Evolutionary conservation across 1,284 basidiomycete species (phyloP), one percentile per base, ranked within the genome.

Genomic region (Melampsora larici-populina): DNA sequence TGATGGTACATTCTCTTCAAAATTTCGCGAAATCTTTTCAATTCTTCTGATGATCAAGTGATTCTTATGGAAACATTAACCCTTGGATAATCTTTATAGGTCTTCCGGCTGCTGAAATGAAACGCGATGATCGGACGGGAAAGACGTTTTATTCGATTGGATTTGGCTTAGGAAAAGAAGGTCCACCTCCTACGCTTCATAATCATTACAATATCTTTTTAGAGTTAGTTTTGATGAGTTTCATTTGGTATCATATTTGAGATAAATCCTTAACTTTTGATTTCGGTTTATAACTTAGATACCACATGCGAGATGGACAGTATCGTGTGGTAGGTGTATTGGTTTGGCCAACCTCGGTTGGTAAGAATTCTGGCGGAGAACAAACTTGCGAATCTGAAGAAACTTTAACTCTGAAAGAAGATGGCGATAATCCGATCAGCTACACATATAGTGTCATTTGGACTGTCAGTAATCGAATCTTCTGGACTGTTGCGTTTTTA

Each of bases 381-480:
- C 60, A 69, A 83, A 82, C 36, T 79, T 81, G 58, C 70, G 68
- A 72, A 21, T 76, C 24, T 7, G 43, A 70, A 1, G 31, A 64
- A 5, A 88, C 89, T 7, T 84, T 94, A 31, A 82, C 88, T 58
- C 86, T 97, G 18, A 88, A 85, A 75, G 91, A 94, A 83, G 85
- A 86, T 1, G 82, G 85, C 64, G 84, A 86, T 13, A 93, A 91
- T 80, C 85, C 86, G n/a, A 87, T 98, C 77, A 89, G 89, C 24
- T 98, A 94, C 83, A 94, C 95, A 0, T 98, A 97, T 83, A 89
- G 90, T 63, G 88, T 98, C 5, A 89, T 88, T 73, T 99, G 94
- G 92, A 88, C 89, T 83, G 92, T 91, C 82, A 83, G 90, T 82
- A 31, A 18, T 58, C n/a, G n/a, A n/a, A 55, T 48, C 49, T 58